Evolutionary conservation across 176 grass and related monocot genomes (phyloP), one percentile per base, ranked within the genome.

Genomic region (Oryza meyeriana): DNA sequence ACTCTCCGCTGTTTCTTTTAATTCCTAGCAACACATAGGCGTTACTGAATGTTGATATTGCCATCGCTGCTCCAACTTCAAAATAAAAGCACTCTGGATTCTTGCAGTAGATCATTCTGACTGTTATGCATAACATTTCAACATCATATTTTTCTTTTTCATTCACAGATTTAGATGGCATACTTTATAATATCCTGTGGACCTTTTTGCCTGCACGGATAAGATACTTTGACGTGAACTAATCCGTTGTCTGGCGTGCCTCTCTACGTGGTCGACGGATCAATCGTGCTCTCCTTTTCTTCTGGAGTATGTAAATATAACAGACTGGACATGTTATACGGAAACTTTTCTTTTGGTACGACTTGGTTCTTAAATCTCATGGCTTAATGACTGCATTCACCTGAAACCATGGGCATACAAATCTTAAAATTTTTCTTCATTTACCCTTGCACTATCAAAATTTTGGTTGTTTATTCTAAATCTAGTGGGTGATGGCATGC

Each of bases 141-240:
- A 32, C 14, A 71, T 3, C 47, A 33, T 48, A 70, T 61, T 27
- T 58, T 2, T n/a, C 20, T n/a, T n/a, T n/a, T 20, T 55, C 20
- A n/a, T 33, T 45, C 69, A 41, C 30, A 12, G 17, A 8, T 29
- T 40, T 76, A 33, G 31, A 36, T 85, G 33, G 20, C 72, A 77
- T 85, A 81, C 44, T 81, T 58, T 71, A 81, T 20, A 76, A 71
- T 89, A 76, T 85, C 87, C 41, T 71, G 77, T 76, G 77, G 62
- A 5, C 12, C 82, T 66, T 64, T 61, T 57, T 27, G 77, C 2
- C 20, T 40, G 65, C 14, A 14, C 45, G 55, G 77, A 81, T 81
- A 71, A 89, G 64, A 52, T 81, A 40, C 55, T 69, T 69, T 33
- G 48, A 52, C 63, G 29, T 84, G 55, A 24, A 32, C 61, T 5